phyloP scores from a whole-genome alignment of 129 eudicot genomes.

The Chrysanthemum lavandulifolium region DNA sequence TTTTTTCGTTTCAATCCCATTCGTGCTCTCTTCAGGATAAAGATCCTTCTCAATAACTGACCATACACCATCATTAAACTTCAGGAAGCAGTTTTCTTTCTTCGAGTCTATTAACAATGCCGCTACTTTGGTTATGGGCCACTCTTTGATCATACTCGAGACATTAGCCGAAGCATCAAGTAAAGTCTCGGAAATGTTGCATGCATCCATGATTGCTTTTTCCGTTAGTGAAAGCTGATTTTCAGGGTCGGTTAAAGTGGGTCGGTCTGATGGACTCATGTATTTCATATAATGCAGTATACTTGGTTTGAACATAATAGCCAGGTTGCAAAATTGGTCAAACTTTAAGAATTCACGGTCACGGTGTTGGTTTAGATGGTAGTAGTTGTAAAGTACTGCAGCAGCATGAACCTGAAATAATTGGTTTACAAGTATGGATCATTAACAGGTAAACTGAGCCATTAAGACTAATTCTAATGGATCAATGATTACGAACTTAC shows the following conservation, averaged over 20 bases:
- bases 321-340: constrained; percentile 64
- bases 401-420: constrained; percentile 74
- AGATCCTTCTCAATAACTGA: constrained; percentile 49
- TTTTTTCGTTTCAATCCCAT: constrained; percentile 18
- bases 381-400: constrained; percentile 82
- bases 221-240: constrained; percentile 63
- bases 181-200: constrained; percentile 54
- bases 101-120: constrained; percentile 61
- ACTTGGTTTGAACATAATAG: constrained; percentile 55
- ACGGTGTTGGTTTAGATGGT: constrained; percentile 54
- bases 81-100: constrained; percentile 64
- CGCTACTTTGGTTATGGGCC: constrained; percentile 67
- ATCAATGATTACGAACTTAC: constrained; percentile 19
- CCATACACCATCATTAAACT: constrained; percentile 62
- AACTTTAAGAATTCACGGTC: constrained; percentile 46
- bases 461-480: background rate
- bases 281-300: constrained; percentile 48
- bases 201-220: constrained; percentile 64
- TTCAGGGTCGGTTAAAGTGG: constrained; percentile 34
- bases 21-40: constrained; percentile 7
- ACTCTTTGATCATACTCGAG: constrained; percentile 39
- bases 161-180: constrained; percentile 51
- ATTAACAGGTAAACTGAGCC: background rate
- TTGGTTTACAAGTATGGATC: background rate
- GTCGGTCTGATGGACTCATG: constrained; percentile 30